Percentiles rank a stretch among this genome's conserved stretches.
Evolutionary conservation across 2,329 filamentous ascomycete genomes (phyloP).

Genomic region (Verruconis gallopava): DNA sequence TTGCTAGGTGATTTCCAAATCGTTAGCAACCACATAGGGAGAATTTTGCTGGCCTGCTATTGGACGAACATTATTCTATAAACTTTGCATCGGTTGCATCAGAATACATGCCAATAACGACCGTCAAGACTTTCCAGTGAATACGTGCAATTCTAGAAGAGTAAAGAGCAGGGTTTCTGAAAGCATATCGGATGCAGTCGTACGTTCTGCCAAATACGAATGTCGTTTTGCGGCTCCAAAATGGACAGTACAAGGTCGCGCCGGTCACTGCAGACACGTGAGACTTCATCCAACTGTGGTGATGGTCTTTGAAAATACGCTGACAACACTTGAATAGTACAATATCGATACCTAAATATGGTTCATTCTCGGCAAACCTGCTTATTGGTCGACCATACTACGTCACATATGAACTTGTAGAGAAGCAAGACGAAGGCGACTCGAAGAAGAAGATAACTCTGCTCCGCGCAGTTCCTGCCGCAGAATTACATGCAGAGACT

Average conservation of each 20-base stretch:
- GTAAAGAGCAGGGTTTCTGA: too few species aligned
- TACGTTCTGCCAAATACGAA: neutral
- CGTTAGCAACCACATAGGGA: too few species aligned
- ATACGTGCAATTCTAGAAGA: too few species aligned
- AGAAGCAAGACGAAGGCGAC: slow-evolving; percentile 40
- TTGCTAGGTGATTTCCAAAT: too few species aligned
- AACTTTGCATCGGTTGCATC: too few species aligned
- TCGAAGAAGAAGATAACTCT: slow-evolving; percentile 48
- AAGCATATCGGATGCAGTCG: too few species aligned
- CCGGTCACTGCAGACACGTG: neutral
- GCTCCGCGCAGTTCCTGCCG: slow-evolving; percentile 64
- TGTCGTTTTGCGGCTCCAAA: neutral
- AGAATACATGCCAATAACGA: too few species aligned
- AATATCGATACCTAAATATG: slow-evolving; percentile 85
- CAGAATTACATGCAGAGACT: slow-evolving; percentile 69
- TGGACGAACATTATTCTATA: too few species aligned
- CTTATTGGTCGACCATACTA: slow-evolving; percentile 85
- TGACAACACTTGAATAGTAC: slow-evolving; percentile 40
- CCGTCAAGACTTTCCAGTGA: too few species aligned
- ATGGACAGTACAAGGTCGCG: neutral
- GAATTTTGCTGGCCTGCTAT: too few species aligned
- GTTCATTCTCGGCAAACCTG: slow-evolving; percentile 76
- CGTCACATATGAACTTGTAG: slow-evolving; percentile 79
- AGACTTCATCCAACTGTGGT: neutral
- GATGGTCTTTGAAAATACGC: slow-evolving; percentile 6